These are phyloP conservation scores for Exophiala sp. DNA, from an alignment of 2,329 filamentous ascomycete genomes.

Conservation along the genomic window DNA sequence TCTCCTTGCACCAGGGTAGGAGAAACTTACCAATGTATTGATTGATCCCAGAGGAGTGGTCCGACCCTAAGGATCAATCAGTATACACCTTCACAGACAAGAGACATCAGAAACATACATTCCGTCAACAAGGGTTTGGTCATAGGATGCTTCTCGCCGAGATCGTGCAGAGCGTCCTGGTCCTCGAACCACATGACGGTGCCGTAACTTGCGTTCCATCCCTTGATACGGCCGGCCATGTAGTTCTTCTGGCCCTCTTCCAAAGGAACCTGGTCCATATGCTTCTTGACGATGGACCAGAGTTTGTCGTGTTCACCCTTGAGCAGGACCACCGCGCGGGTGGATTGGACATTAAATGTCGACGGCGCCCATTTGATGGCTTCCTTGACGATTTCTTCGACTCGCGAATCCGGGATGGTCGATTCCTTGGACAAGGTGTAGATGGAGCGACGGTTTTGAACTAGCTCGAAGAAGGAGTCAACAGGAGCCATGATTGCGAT, in stretches of 20 bases:
- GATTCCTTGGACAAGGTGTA: constrained; percentile 19
- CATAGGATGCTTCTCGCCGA: constrained; percentile 52
- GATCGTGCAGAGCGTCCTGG: constrained; percentile 59
- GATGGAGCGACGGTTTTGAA: constrained; percentile 20
- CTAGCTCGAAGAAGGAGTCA: constrained; percentile 19
- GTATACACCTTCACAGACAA: neutral
- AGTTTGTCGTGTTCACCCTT: constrained; percentile 80
- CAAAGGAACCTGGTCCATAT: constrained; percentile 12
- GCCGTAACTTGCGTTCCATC: constrained; percentile 59
- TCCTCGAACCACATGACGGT: constrained; percentile 88
- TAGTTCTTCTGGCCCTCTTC: constrained; percentile 11
- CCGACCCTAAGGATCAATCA: constrained; percentile 49
- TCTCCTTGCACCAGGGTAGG: neutral
- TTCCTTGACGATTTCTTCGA: constrained; percentile 25
- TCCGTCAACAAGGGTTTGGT: constrained; percentile 75
- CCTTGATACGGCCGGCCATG: constrained; percentile 12
- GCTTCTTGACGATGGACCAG: constrained; percentile 64
- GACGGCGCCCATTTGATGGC: constrained; percentile 50
- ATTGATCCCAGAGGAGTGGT: constrained; percentile 76
- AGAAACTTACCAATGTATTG: constrained; percentile 41
- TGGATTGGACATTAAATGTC: constrained; percentile 85
- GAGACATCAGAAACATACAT: constrained; percentile 36
- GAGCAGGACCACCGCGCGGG: constrained; percentile 73
- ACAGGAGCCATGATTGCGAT: neutral
- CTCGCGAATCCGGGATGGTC: constrained; percentile 21